Percentiles rank a stretch among this genome's conserved stretches.
Evolutionary conservation across 176 grass and related monocot species (phyloP).

Genomic region (Paspalum vaginatum): DNA sequence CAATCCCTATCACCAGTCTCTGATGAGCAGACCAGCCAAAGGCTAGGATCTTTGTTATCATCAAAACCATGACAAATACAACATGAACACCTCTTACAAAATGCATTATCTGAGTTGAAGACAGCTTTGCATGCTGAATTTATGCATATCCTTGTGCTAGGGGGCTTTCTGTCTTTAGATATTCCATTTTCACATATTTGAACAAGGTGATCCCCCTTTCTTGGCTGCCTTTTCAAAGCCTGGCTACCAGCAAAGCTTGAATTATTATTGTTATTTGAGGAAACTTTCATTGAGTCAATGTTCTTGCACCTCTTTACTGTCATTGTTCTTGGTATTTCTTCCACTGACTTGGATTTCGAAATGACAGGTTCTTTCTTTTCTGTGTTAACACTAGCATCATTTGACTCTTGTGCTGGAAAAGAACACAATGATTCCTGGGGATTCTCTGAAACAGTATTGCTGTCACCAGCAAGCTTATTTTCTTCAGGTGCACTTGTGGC

Average conservation of each 20-base stretch:
- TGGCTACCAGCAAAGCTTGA: slow-evolving; percentile 46
- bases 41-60: slow-evolving; percentile 99
- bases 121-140: slow-evolving; percentile 95
- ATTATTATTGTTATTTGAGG: slow-evolving; percentile 44
- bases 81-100: slow-evolving; percentile 97
- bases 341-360: slow-evolving; percentile 71
- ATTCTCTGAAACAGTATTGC: slow-evolving; percentile 40
- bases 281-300: slow-evolving; percentile 62
- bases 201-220: slow-evolving; percentile 49
- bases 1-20: slow-evolving; percentile 79
- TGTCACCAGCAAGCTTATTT: slow-evolving; percentile 34
- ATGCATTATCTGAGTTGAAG: slow-evolving; percentile 68
- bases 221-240: slow-evolving; percentile 52
- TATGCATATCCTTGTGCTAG: slow-evolving; percentile 77
- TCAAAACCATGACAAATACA: slow-evolving; percentile 95
- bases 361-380: slow-evolving; percentile 52
- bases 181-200: slow-evolving; percentile 42
- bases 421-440: slow-evolving; percentile 31
- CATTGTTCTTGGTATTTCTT: slow-evolving; percentile 51
- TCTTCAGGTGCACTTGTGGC: slow-evolving; percentile 30
- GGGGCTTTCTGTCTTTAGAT: slow-evolving; percentile 40
- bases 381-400: slow-evolving; percentile 61
- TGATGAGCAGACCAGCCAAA: slow-evolving; percentile 95
- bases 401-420: slow-evolving; percentile 57
- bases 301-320: slow-evolving; percentile 65